A percentile compares a stretch with the other conserved stretches of the same genome.
phyloP scores from a whole-genome alignment of 192 early-diverging fungal species.

The Diversispora epigaea region DNA sequence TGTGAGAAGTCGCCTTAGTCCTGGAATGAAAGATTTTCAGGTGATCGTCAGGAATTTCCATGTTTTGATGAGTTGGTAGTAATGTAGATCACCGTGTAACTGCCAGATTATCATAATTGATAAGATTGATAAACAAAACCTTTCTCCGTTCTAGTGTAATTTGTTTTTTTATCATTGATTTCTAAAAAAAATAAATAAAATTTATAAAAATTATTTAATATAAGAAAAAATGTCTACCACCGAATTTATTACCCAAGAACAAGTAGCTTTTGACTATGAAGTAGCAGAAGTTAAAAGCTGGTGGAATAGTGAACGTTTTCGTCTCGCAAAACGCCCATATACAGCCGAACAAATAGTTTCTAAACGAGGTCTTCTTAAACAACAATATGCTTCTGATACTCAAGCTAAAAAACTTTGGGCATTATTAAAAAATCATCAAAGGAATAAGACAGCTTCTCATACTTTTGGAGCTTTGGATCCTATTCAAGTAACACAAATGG shows the following conservation, averaged over 20 bases:
- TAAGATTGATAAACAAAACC: too few species aligned
- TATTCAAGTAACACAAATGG: slow-evolving; percentile 95
- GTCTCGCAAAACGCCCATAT: slow-evolving; percentile 82
- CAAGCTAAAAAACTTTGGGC: slow-evolving; percentile 95
- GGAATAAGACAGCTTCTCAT: slow-evolving; percentile 76
- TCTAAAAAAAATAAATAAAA: too few species aligned
- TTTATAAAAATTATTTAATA: too few species aligned
- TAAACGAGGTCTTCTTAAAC: slow-evolving; percentile 82
- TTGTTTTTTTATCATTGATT: too few species aligned
- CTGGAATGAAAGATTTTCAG: too few species aligned
- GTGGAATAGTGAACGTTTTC: slow-evolving; percentile 86
- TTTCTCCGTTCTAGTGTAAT: too few species aligned
- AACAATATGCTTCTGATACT: slow-evolving; percentile 75
- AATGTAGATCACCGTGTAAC: too few species aligned
- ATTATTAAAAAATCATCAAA: slow-evolving; percentile 75
- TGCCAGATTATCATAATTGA: too few species aligned
- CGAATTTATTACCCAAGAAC: slow-evolving; percentile 58
- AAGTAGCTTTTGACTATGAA: slow-evolving; percentile 74
- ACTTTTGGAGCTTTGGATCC: slow-evolving; percentile 96
- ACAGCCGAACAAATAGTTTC: slow-evolving; percentile 69
- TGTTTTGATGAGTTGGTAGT: too few species aligned
- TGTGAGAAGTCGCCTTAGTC: too few species aligned
- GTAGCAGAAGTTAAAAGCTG: slow-evolving; percentile 81
- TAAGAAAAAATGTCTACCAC: slow-evolving; percentile 36
- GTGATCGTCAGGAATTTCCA: too few species aligned